Base-by-base conservation (phyloP, 2,329 filamentous ascomycete species). In the Trichocomaceae sp. region DNA sequence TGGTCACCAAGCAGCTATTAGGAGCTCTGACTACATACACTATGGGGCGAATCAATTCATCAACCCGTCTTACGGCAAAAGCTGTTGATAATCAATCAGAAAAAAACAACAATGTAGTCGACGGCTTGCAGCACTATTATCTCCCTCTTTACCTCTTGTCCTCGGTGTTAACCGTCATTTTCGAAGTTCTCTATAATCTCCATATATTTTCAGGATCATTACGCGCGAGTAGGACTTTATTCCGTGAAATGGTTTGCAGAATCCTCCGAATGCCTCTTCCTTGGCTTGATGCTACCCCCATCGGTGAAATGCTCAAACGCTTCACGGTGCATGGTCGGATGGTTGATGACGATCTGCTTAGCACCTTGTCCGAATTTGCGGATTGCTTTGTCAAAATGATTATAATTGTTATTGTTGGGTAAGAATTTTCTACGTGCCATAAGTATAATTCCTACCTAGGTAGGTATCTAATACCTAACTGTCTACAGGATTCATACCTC, bases 261-360 rank as follows among this genome's bases (percentile, higher is more conserved):
- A 78, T 92, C 8, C 75, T 92, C 3, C 81, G 85, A 17, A 84
- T 87, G 7, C 87, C 86, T 1, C 75, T 91, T 17, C 77, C 86
- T 58, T 90, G 87, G 86, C 77, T 92, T 33, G 88, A 92, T 64
- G 91, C 87, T 0, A 85, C 90, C 0, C 88, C 88, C 0, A 76
- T 89, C 1, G 88, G 88, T 1, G 81, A 87, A 44, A 82, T 91
- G 39, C 75, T 91, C 17, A 92, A 92, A 70, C 79, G 88, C 1
- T 89, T 91, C 67, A 89, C 86, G 0, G 77, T 84, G 5, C 88
- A 92, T 69, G 90, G 80, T 3, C 77, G 81, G 41, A 73, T 90
- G 52, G 81, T 83, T 6, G 80, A 81, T 60, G 81, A 86, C 50
- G 67, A 89, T 58, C 78, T 61, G 77, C 83, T 33, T 72, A 81